Conservation (phyloP, 768 basidiomycete species). For the Dentipellis fragilis region DNA sequence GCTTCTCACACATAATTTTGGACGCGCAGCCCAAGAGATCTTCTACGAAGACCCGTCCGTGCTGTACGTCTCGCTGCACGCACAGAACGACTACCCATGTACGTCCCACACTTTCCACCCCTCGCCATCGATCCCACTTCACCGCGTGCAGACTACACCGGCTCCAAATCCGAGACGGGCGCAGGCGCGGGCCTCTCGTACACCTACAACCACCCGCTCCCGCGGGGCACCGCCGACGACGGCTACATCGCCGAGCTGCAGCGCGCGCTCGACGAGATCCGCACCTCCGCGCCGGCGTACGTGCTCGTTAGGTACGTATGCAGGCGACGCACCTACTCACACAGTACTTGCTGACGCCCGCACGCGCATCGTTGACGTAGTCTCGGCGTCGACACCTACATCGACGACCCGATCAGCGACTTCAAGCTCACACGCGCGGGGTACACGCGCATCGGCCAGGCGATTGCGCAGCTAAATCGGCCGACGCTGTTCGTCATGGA, state of each 20-base stretch:
- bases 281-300: constrained; percentile 14
- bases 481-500: constrained; percentile 26
- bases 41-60: constrained; percentile 23
- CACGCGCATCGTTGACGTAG: constrained; percentile 12
- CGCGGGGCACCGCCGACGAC: constrained; percentile 17
- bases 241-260: constrained; percentile 17
- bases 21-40: constrained; percentile 18
- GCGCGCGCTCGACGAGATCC: constrained; percentile 13
- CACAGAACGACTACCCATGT: constrained; percentile 24
- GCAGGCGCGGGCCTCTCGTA: constrained; percentile 14
- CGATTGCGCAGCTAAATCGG: constrained; percentile 11
- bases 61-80: constrained; percentile 24
- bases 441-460: constrained; percentile 19
- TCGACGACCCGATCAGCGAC: constrained; percentile 21
- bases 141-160: constrained; percentile 20
- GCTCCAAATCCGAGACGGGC: constrained; percentile 18
- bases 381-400: constrained; percentile 26
- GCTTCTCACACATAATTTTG: background rate
- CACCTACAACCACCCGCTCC: constrained; percentile 24
- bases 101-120: background rate
- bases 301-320: constrained; percentile 21
- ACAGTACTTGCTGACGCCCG: background rate
- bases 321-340: no score
- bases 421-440: constrained; percentile 19
- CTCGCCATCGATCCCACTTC: no score